Evolutionary conservation across 2,329 filamentous ascomycete genomes (phyloP).

Genomic region (Didymella lethalis): DNA sequence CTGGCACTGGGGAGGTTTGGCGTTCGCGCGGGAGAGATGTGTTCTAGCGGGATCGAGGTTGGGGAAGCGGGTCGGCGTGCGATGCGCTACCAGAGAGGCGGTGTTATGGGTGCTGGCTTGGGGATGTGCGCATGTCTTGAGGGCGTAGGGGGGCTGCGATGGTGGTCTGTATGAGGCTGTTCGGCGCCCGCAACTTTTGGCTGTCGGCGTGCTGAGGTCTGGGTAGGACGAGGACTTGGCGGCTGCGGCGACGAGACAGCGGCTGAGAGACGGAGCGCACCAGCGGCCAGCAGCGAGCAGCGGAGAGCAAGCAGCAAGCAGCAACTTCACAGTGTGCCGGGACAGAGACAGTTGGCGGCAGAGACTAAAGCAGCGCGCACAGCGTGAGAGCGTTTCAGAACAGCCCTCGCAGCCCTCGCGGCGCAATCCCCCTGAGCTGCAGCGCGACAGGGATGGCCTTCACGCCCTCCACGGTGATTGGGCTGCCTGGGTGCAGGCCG

Average conservation of each 20-base stretch:
- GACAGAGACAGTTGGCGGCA: slow-evolving; percentile 7
- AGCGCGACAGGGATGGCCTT: slow-evolving; percentile 19
- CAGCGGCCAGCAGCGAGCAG: slow-evolving; percentile 1
- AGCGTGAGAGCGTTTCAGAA: slow-evolving; percentile 9
- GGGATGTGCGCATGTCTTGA: slow-evolving; percentile 14
- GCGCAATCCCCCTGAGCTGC: slow-evolving; percentile 20
- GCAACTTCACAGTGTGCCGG: background rate
- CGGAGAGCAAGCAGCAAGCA: background rate
- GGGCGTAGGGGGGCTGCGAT: background rate
- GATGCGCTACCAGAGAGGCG: slow-evolving; percentile 1
- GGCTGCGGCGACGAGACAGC: slow-evolving; percentile 6
- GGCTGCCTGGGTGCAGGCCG: slow-evolving; percentile 3
- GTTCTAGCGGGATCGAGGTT: slow-evolving; percentile 16
- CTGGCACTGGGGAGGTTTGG: slow-evolving; percentile 1
- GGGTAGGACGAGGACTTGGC: slow-evolving; percentile 14
- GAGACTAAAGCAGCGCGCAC: slow-evolving; percentile 4
- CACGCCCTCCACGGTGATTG: slow-evolving; percentile 3
- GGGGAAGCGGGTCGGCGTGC: slow-evolving; percentile 18
- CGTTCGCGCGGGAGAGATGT: background rate
- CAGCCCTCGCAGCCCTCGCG: slow-evolving; percentile 1
- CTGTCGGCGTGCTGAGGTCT: slow-evolving; percentile 7
- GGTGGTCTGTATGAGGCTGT: slow-evolving; percentile 2
- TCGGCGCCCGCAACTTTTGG: slow-evolving; percentile 12
- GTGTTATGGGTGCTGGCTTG: slow-evolving; percentile 3
- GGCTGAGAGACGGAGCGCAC: slow-evolving; percentile 1